Evolutionary conservation across 345 rosid genomes (phyloP).

Genomic region (Aegle marmelos): DNA sequence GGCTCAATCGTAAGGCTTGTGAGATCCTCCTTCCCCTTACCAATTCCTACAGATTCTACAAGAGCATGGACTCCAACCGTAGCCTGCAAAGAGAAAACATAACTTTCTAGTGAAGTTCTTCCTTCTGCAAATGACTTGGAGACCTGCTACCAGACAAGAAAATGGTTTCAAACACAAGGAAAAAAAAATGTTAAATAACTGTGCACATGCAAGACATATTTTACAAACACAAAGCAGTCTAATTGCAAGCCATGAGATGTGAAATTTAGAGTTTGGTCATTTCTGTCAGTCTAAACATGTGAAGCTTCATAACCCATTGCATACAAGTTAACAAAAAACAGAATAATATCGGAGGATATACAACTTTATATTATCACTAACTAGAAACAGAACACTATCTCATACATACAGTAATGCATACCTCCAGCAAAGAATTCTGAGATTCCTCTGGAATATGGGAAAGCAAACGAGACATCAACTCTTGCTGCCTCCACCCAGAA

Average conservation of each 20-base stretch:
- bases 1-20: conserved; percentile 46
- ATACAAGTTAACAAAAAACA: neutral
- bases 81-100: conserved; percentile 37
- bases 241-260: neutral
- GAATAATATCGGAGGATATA: neutral
- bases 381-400: neutral
- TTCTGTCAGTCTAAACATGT: neutral
- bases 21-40: conserved; percentile 71
- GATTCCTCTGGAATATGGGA: conserved; percentile 37
- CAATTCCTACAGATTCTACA: conserved; percentile 64
- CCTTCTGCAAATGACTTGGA: conserved; percentile 61
- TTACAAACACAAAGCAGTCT: neutral
- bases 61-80: conserved; percentile 48
- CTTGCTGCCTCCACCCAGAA: conserved; percentile 72
- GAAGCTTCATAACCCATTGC: neutral
- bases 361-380: neutral
- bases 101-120: conserved; percentile 43
- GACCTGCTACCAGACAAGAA: conserved; percentile 37
- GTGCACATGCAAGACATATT: neutral
- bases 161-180: neutral
- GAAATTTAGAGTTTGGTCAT: neutral
- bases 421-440: conserved; percentile 41
- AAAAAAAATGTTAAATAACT: neutral
- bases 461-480: conserved; percentile 59
- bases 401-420: conserved; percentile 12